Base-by-base conservation (phyloP, 495 filamentous ascomycete genomes). In the Neurospora sp. region DNA sequence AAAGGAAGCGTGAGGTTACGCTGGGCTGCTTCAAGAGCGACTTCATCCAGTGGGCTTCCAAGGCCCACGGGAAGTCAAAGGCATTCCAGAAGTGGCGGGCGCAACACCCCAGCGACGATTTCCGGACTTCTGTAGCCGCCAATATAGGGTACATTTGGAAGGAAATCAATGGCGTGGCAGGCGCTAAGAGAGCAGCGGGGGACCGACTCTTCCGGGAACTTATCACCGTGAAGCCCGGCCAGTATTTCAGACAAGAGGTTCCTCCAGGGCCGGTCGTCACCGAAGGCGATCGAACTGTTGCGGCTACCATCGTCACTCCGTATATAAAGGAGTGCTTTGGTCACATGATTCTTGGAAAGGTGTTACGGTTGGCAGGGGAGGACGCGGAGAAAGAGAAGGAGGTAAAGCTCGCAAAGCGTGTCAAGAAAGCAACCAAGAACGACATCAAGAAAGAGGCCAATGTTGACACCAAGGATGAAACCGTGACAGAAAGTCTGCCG, bases 61-160 rank as follows among this genome's bases (percentile, higher is more conserved):
- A 75, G 5, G 77, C 75, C 3, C 86, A 92, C 75, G 42, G 75
- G 3, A 37, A 69, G 9, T 77, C 83, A 6, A 1, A 40, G 3
- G 70, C 61, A 0, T 87, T 89, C 71, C 69, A 79, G 6, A 72
- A 53, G 4, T 93, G 91, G 91, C 77, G 85, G 22, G 45, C 74
- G 4, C 72, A 81, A 35, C 85, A 85, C 72, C 78, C 81, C 2
- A 75, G 74, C 22, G 73, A 71, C 6, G 90, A 94, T 74, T 93
- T 90, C 75, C 83, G 91, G 18, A 79, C 77, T 3, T 78, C 84
- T 0, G 77, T 93, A 2, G 77, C 83, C 8, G 86, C 84, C 0
- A 87, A 93, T 71, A 77, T 86, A 0, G 82, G 84, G 1, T 94
- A 87, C 75, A 83, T 94, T 0, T 90, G 83, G 79, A 90, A 90